Conservation (phyloP, 257 asterid species). For the Lavandula angustifolia region DNA sequence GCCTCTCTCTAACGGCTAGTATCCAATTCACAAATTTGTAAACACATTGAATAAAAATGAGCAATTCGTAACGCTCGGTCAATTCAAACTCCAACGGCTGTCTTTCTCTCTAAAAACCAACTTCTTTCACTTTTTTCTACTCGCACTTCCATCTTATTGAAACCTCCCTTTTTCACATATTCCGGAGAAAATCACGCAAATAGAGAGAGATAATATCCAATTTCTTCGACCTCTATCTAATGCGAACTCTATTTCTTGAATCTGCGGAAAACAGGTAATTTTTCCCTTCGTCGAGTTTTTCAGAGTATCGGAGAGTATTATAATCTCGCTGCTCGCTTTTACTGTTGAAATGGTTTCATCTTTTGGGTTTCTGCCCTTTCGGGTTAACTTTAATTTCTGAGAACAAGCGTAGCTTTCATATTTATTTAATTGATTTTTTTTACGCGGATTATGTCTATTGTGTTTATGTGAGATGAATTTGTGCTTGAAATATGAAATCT, state of each 20-base stretch:
- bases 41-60: too few relatives aligned
- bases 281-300: constrained; percentile 8
- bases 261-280: constrained; percentile 32
- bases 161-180: too few relatives aligned
- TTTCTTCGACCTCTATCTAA: constrained; percentile 24
- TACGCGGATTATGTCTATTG: background rate
- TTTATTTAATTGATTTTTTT: background rate
- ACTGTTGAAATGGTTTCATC: background rate
- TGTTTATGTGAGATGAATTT: background rate
- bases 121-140: constrained; percentile 28
- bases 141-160: constrained; percentile 22
- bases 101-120: constrained; percentile 29
- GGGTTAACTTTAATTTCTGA: constrained; percentile 1
- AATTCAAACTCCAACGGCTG: constrained; percentile 48
- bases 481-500: background rate
- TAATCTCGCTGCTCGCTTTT: background rate
- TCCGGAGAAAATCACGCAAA: background rate
- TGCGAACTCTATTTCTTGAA: constrained; percentile 29
- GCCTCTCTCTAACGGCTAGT: too few relatives aligned
- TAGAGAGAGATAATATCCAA: background rate
- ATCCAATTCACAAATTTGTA: too few relatives aligned
- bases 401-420: constrained; percentile 12
- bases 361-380: background rate
- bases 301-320: background rate
- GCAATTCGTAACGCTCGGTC: background rate